phyloP scores from a whole-genome alignment of 2,329 filamentous ascomycete genomes.

The Ceratocystis lukuohia region DNA sequence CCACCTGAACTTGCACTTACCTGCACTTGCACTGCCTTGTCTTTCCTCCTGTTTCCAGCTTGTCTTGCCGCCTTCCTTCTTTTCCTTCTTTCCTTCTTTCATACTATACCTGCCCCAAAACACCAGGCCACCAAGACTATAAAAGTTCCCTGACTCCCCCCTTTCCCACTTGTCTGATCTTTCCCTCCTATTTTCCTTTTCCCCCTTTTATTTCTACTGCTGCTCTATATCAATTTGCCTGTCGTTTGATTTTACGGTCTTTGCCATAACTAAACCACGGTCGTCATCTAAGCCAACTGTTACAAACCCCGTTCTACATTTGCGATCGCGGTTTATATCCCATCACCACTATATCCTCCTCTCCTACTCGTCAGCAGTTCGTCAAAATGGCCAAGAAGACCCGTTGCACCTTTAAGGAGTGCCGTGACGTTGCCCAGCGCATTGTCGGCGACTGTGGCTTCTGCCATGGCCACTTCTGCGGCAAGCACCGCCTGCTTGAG shows the following conservation, averaged over 20 bases:
- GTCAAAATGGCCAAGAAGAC: conserved; percentile 57
- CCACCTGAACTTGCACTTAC: neutral
- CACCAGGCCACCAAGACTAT: neutral
- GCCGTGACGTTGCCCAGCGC: conserved; percentile 73
- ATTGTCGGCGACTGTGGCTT: conserved; percentile 96
- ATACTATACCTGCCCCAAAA: neutral
- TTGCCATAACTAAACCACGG: too few species aligned
- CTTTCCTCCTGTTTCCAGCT: conserved; percentile 2
- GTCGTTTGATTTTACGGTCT: too few species aligned
- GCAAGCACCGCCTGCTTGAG: conserved; percentile 85
- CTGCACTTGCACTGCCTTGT: neutral
- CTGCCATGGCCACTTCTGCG: conserved; percentile 87
- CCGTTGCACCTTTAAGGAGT: conserved; percentile 79
- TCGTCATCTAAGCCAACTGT: too few species aligned
- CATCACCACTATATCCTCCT: neutral
- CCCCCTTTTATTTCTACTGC: neutral
- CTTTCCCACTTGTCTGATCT: neutral
- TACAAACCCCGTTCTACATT: neutral
- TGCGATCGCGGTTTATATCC: neutral
- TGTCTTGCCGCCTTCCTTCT: neutral
- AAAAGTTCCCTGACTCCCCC: neutral
- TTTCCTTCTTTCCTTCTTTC: conserved; percentile 8
- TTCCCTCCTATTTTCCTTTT: conserved; percentile 3
- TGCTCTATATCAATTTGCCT: neutral
- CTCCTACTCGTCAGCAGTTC: neutral